Base-by-base conservation (phyloP, 345 rosid genomes). In the Citrus inodora region DNA sequence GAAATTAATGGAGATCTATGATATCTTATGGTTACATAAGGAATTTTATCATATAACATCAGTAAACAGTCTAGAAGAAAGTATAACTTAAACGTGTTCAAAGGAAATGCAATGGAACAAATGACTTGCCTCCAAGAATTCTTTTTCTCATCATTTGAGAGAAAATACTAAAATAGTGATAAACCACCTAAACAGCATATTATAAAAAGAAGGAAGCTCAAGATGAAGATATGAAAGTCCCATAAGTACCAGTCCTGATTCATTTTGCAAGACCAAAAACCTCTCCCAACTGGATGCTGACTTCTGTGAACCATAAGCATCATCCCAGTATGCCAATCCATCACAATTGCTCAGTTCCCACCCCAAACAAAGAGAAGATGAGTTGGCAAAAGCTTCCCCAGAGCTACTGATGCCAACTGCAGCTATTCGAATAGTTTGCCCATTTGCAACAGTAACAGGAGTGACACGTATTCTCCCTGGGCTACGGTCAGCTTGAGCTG, bases 381-480 rank as follows among this genome's bases (percentile, higher is more conserved):
- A 92, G 84, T 95, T 95, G 70, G 98, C 97, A 89, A 92, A 92
- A 86, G 91, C 89, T 83, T 90, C 88, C 72, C 97, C 95, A 25
- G 81, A 85, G 77, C 53, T 74, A 80, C 90, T 85, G 65, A 93
- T 81, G 84, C 97, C 89, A 81, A 91, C 92, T 55, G 94, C 96
- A 81, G 98, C 92, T 73, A 93, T 24, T 24, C 98, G 91, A 76
- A 95, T 90, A 63, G 89, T 88, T 83, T 84, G 94, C 61, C 93
- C 99, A 87, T 93, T 93, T 77, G 98, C 97, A 81, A 95, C 95
- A 37, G 95, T 92, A 75, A 92, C 82, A 70, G 96, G 92, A 67
- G 85, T 78, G 37, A 76, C 85, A 81, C 86, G 95, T 81, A 87
- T 87, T 83, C 82, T 73, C 68, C 87, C 95, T 63, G 87, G 78